Evolutionary conservation across 2,329 filamentous ascomycete species (phyloP).

Genomic region (Fusarium liriodendri): DNA sequence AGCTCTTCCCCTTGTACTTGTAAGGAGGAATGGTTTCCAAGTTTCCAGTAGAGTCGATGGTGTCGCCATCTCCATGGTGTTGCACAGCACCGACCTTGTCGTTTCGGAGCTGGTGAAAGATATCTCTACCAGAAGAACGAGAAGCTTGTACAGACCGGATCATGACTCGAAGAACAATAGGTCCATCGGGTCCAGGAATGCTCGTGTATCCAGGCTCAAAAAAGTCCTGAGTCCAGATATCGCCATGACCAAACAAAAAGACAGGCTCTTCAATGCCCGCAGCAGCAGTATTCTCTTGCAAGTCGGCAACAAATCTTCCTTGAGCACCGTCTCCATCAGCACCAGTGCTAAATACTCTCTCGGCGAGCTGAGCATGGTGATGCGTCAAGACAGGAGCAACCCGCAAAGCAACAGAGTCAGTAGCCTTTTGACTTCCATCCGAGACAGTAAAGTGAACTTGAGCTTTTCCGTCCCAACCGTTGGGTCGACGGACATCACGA

Average conservation of each 20-base stretch:
- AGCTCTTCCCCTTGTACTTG: conserved; percentile 28
- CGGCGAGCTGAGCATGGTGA: conserved; percentile 48
- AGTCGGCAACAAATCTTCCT: conserved; percentile 2
- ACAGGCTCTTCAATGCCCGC: conserved; percentile 20
- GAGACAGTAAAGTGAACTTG: conserved; percentile 46
- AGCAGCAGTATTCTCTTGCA: conserved; percentile 2
- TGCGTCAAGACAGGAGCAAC: conserved; percentile 52
- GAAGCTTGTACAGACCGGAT: conserved; percentile 45
- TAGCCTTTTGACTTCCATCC: conserved; percentile 25
- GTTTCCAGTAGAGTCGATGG: conserved; percentile 45
- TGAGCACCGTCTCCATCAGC: background rate
- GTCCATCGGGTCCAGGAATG: conserved; percentile 52
- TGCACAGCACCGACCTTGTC: conserved; percentile 48
- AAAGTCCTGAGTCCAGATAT: conserved; percentile 53
- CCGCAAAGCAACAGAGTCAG: conserved; percentile 46
- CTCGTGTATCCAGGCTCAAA: conserved; percentile 53
- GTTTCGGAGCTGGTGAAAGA: conserved; percentile 45
- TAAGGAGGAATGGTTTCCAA: conserved; percentile 53
- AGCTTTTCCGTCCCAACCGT: conserved; percentile 44
- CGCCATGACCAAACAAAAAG: conserved; percentile 16
- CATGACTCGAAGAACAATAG: conserved; percentile 47
- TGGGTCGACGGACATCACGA: conserved; percentile 41
- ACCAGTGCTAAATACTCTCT: conserved; percentile 33
- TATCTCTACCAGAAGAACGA: conserved; percentile 45
- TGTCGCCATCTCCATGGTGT: conserved; percentile 19